Evolutionary conservation across 371 early-diverging fungal species (phyloP).

Genomic region (Mortierella sp.): DNA sequence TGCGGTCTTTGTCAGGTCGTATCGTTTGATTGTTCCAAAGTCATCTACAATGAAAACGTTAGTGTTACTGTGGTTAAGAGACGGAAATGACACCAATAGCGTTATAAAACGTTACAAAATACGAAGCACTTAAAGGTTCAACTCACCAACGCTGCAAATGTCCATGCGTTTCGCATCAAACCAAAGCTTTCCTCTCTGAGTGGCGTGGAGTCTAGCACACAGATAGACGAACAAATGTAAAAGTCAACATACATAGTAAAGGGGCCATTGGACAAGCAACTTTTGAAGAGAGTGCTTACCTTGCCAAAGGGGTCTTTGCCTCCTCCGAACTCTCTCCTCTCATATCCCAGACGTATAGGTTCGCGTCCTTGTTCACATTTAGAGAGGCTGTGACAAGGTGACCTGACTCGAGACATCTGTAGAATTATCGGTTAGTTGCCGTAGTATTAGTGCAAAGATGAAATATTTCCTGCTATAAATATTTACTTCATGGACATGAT

Average conservation of each 20-base stretch:
- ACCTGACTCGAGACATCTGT: slow-evolving; percentile 43
- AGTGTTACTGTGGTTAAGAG: no score
- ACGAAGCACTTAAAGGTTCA: not conserved
- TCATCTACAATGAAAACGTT: slow-evolving; percentile 8
- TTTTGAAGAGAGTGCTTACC: not conserved
- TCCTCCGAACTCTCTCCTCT: slow-evolving; percentile 2
- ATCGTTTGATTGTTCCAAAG: slow-evolving; percentile 10
- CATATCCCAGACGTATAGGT: slow-evolving; percentile 42
- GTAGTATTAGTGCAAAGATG: not conserved
- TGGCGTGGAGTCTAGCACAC: not conserved
- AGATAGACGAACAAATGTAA: not conserved
- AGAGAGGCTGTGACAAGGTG: slow-evolving; percentile 35
- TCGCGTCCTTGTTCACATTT: not conserved
- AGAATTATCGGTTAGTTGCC: not conserved
- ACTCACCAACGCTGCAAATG: slow-evolving; percentile 34
- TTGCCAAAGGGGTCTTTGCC: not conserved
- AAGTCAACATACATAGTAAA: not conserved
- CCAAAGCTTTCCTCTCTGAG: slow-evolving; percentile 1
- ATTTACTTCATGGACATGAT: slow-evolving; percentile 45
- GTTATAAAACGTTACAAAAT: not conserved
- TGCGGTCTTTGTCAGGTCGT: slow-evolving; percentile 13
- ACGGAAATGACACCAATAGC: not conserved
- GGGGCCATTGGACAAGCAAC: no score
- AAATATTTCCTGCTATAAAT: not conserved
- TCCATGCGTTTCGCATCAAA: slow-evolving; percentile 34